Evolutionary conservation across 139 green algal genomes (phyloP).

Genomic region (Zygnema circumcarinatum): DNA sequence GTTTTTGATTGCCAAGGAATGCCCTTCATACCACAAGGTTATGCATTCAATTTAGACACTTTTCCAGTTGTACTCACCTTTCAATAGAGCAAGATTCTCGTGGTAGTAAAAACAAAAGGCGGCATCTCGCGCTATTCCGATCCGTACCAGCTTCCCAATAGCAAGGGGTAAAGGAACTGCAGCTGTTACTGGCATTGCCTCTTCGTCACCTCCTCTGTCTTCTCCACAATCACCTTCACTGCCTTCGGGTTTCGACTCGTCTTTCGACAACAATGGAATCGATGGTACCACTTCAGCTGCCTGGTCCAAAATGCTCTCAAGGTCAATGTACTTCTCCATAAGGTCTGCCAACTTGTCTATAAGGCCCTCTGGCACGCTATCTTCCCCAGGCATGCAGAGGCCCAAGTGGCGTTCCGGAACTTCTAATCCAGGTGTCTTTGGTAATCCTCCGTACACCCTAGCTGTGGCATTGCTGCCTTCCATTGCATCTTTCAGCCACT

Average conservation of each 20-base stretch:
- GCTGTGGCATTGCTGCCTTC: conserved; percentile 59
- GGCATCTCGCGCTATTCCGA: conserved; percentile 78
- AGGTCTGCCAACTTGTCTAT: conserved; percentile 62
- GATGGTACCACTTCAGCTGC: conserved; percentile 39
- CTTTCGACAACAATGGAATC: background rate
- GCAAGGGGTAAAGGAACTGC: background rate
- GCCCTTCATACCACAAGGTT: too few species aligned
- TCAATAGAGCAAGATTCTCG: conserved; percentile 67
- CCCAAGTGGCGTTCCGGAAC: conserved; percentile 69
- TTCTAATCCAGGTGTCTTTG: conserved; percentile 63
- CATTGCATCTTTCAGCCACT: conserved; percentile 73
- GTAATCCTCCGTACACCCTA: conserved; percentile 75
- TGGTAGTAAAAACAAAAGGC: conserved; percentile 88
- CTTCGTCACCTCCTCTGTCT: background rate
- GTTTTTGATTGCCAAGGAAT: too few species aligned
- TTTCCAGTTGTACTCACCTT: conserved; percentile 51
- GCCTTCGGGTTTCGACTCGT: background rate
- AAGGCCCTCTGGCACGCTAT: conserved; percentile 27
- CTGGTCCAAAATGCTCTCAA: conserved; percentile 70
- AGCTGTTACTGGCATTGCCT: background rate
- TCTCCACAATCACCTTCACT: background rate
- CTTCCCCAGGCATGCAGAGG: conserved; percentile 67
- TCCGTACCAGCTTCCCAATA: conserved; percentile 57
- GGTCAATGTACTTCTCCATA: conserved; percentile 68
- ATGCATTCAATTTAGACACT: too few species aligned